These are phyloP conservation scores for Amphirosellinia nigrospora DNA, from an alignment of 495 filamentous ascomycete genomes.

Conservation along the genomic window DNA sequence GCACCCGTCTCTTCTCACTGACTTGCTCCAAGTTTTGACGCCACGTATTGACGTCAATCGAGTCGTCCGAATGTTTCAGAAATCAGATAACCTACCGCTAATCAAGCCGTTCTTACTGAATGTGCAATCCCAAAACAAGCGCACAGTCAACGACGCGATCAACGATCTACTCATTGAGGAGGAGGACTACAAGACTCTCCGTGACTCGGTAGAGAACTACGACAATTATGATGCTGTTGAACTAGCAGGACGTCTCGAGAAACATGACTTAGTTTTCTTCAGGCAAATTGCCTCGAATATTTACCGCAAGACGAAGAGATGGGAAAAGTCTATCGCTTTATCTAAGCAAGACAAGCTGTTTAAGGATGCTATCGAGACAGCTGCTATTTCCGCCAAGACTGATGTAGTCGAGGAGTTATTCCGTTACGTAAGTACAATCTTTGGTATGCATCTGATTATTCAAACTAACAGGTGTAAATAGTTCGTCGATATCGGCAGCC, in stretches of 20 bases:
- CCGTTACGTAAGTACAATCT: conserved; percentile 79
- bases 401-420: conserved; percentile 95
- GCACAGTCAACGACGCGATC: conserved; percentile 95
- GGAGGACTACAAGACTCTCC: conserved; percentile 97
- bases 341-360: conserved; percentile 99
- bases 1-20: conserved; percentile 92
- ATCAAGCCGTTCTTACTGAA: conserved; percentile 99
- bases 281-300: conserved; percentile 97
- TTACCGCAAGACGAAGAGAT: conserved; percentile 99
- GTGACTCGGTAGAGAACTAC: conserved; percentile 96
- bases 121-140: conserved; percentile 97
- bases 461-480: conserved; percentile 52
- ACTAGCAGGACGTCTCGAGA: conserved; percentile 92
- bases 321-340: conserved; percentile 98
- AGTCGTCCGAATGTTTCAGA: conserved; percentile 97
- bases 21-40: conserved; percentile 90
- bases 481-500: conserved; percentile 99
- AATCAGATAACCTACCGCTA: conserved; percentile 96
- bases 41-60: conserved; percentile 96
- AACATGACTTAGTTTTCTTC: conserved; percentile 99
- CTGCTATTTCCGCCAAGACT: conserved; percentile 88
- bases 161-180: conserved; percentile 98
- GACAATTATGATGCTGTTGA: conserved; percentile 98
- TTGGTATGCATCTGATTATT: conserved; percentile 29
- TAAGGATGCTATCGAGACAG: conserved; percentile 99